Conservation (phyloP, 108 stramenopile genomes). For the Bacterosira constricta region DNA sequence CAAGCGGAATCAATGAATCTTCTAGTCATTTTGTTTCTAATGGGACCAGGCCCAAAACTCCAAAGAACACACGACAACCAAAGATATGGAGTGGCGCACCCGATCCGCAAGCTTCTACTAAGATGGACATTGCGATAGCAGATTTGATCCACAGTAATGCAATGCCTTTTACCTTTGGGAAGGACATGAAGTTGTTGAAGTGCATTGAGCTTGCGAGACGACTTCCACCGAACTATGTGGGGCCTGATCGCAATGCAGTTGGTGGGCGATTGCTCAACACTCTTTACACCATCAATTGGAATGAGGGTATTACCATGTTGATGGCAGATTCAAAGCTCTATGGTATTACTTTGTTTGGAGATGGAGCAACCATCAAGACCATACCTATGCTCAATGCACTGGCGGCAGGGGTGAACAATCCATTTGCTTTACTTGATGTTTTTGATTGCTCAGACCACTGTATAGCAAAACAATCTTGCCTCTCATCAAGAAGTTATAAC, state of each 20-base stretch:
- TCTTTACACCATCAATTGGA: not conserved
- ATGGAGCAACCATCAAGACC: conserved; percentile 1
- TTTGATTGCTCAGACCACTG: not conserved
- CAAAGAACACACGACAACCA: no score
- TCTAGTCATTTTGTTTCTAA: no score
- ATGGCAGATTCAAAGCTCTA: not conserved
- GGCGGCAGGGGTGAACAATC: not conserved
- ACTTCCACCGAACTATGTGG: not conserved
- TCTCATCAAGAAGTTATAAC: no score
- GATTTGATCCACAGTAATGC: conserved; percentile 1
- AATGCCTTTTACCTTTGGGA: not conserved
- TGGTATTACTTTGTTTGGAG: conserved; percentile 1
- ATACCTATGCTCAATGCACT: not conserved
- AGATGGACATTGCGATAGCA: not conserved
- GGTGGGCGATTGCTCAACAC: not conserved
- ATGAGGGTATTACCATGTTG: not conserved
- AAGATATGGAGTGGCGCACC: no score
- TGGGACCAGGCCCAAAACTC: no score
- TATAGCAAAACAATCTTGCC: no score
- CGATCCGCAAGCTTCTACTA: not conserved
- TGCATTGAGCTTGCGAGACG: not conserved
- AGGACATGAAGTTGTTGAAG: not conserved
- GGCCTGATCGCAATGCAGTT: not conserved
- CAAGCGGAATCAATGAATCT: no score
- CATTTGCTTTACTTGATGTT: not conserved